Conservation (phyloP, 2,329 filamentous ascomycete genomes). For the Leptographium flavum region DNA sequence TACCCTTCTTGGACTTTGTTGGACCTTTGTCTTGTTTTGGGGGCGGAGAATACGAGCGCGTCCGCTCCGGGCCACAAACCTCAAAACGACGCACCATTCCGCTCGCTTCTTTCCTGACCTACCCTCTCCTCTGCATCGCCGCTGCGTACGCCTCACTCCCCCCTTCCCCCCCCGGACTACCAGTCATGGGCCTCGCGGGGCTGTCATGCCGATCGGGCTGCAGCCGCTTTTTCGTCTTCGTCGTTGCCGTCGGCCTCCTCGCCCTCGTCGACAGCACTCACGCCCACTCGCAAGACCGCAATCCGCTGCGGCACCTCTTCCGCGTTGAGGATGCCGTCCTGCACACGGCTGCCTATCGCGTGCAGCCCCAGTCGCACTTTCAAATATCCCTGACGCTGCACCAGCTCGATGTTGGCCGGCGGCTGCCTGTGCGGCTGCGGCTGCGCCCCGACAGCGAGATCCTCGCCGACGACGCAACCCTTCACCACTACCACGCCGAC, state of each 20-base stretch:
- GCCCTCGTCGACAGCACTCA: slow-evolving; percentile 10
- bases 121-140: too few relatives aligned
- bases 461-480: slow-evolving; percentile 57
- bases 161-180: too few relatives aligned
- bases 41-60: too few relatives aligned
- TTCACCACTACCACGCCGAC: slow-evolving; percentile 59
- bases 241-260: background rate
- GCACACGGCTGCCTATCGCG: slow-evolving; percentile 61
- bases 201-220: background rate
- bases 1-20: too few relatives aligned
- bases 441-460: slow-evolving; percentile 89
- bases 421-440: slow-evolving; percentile 59
- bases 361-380: slow-evolving; percentile 71
- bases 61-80: too few relatives aligned
- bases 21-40: too few relatives aligned
- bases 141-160: too few relatives aligned
- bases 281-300: slow-evolving; percentile 61
- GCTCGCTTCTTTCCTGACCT: too few relatives aligned
- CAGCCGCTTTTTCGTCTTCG: background rate
- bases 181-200: background rate
- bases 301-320: slow-evolving; percentile 62
- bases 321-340: slow-evolving; percentile 62
- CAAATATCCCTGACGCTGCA: slow-evolving; percentile 71
- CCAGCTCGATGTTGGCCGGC: slow-evolving; percentile 26
- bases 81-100: too few relatives aligned